Evolutionary conservation across 768 basidiomycete genomes (phyloP), one percentile per base, ranked within the genome.

Genomic region (Pleurotus sapidus): DNA sequence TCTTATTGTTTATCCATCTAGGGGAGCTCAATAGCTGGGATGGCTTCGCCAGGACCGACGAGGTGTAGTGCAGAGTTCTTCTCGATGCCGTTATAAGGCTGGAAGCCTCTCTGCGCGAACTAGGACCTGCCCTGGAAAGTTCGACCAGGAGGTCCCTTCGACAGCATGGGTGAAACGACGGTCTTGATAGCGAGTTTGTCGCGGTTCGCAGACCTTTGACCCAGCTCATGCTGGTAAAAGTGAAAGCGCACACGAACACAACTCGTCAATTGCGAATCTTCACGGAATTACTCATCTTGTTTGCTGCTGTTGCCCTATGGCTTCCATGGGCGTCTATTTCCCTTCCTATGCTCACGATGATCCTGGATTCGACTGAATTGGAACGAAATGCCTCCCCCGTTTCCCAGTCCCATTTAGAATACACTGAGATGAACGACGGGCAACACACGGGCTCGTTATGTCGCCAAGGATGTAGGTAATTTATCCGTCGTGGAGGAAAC

Each of bases 1-100:
- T 61, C 60, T 75, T 77, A 49, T 62, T 65, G 59, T 77, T 76
- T 38, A 72, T 47, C 76, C 76, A 73, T 37, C 76, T 72, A n/a
- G 76, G 77, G 34, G 68, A 56, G 18, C 58, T 58, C 7, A 74
- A 49, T 9, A 67, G 58, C 0, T 68, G 70, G 2, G 77, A 72
- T 20, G 70, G 69, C 23, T 65, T 69, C 2, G 70, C 70, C 46
- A 50, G 58, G 4, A 59, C 50, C 4, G 61, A 39, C 4, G 55
- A 56, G 6, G 51, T 40, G 20, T 40, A 42, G 27, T 54, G 51
- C 15, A 54, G 39, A 40, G 39, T 54, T 42, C 51, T 40, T 25
- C 51, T 43, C 20, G 51, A 40, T 7, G 51, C 39, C 51, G 51
- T 37, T 40, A 54, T 54, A 23, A 54, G 51, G 38, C 51, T 54